A percentile compares a stretch with the other conserved stretches of the same genome.
These are phyloP conservation scores for Solanum gracilifrons DNA, from an alignment of 257 asterid species.

Conservation along the genomic window DNA sequence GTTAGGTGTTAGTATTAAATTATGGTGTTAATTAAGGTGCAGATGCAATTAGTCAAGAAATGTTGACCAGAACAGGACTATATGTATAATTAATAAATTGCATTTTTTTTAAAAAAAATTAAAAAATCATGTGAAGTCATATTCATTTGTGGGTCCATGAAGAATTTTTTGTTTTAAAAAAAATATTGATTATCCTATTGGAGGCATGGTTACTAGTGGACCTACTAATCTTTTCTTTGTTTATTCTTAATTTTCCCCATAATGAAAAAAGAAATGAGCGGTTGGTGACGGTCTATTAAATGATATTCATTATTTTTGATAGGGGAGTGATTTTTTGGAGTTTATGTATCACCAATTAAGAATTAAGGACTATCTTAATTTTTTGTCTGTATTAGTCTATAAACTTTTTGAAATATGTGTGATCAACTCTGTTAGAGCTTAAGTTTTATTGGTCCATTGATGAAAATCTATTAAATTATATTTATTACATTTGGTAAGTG, in stretches of 20 bases:
- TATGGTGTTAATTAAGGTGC: neutral
- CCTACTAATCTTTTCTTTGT: neutral
- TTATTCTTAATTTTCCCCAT: neutral
- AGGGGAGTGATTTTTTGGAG: neutral
- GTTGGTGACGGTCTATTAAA: neutral
- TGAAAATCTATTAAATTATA: too few species aligned
- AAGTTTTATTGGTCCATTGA: too few species aligned
- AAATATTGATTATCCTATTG: neutral
- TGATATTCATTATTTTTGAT: neutral
- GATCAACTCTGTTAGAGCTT: neutral
- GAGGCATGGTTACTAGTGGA: neutral
- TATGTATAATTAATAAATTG: neutral
- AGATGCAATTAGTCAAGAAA: neutral
- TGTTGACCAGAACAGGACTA: neutral
- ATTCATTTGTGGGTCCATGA: neutral
- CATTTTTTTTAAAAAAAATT: neutral
- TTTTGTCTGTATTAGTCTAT: too few species aligned
- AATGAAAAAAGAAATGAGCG: neutral
- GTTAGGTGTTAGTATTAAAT: neutral
- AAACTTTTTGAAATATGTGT: neutral
- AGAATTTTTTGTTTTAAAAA: neutral
- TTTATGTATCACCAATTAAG: neutral
- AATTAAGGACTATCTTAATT: neutral
- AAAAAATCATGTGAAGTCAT: neutral
- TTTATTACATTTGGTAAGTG: neutral